These are phyloP conservation scores for Wickerhamiella domercqiae DNA, from an alignment of 805 yeast species.

Conservation along the genomic window DNA sequence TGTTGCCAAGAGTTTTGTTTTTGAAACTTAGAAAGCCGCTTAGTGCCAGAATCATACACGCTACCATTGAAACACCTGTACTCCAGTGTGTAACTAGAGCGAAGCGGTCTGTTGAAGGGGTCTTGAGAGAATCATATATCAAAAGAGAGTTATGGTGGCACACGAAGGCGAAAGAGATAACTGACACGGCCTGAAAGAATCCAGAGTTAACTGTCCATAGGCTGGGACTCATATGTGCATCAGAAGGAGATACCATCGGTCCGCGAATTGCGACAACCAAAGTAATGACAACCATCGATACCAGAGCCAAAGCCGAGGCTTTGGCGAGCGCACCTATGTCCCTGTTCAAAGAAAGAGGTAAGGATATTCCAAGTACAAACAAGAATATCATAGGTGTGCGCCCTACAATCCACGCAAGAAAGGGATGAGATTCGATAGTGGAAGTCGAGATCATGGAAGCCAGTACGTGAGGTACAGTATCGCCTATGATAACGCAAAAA, in stretches of 20 bases:
- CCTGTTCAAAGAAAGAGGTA: slow-evolving; percentile 64
- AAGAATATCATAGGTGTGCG: slow-evolving; percentile 58
- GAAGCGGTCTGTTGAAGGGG: slow-evolving; percentile 64
- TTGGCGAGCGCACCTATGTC: slow-evolving; percentile 74
- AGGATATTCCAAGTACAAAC: slow-evolving; percentile 58
- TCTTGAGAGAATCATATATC: slow-evolving; percentile 67
- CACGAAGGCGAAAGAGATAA: slow-evolving; percentile 85
- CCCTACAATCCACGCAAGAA: slow-evolving; percentile 41
- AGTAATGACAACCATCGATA: slow-evolving; percentile 73
- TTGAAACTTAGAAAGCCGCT: slow-evolving; percentile 67
- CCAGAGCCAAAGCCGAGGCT: slow-evolving; percentile 71
- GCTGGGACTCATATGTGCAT: slow-evolving; percentile 24
- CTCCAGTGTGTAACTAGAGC: slow-evolving; percentile 68
- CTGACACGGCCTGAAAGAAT: slow-evolving; percentile 82
- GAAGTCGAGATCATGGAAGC: slow-evolving; percentile 41
- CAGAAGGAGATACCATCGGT: slow-evolving; percentile 32
- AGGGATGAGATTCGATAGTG: slow-evolving; percentile 18
- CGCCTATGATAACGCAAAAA: slow-evolving; percentile 88
- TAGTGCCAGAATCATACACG: slow-evolving; percentile 63
- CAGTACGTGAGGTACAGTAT: slow-evolving; percentile 82
- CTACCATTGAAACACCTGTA: slow-evolving; percentile 64
- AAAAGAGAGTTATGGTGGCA: slow-evolving; percentile 91
- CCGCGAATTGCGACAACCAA: slow-evolving; percentile 59
- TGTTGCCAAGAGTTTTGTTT: slow-evolving; percentile 67
- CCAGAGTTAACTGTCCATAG: slow-evolving; percentile 38